Conservation (phyloP, 2,329 filamentous ascomycete genomes). For the Fusarium sp. region DNA sequence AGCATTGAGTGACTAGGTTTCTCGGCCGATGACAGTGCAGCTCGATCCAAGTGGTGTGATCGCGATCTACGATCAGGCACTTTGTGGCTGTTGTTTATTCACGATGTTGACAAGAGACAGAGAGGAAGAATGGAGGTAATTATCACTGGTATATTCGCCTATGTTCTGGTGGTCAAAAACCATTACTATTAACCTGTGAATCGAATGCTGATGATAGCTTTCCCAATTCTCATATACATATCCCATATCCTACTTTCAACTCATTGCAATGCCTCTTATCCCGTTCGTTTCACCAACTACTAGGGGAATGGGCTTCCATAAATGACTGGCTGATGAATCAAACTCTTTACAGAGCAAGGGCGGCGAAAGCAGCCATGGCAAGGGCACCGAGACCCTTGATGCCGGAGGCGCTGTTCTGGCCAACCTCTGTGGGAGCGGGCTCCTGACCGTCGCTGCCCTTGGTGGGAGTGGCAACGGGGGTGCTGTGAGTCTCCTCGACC, state of each 20-base stretch:
- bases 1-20: not conserved
- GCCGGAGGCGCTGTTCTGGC: slow-evolving; percentile 48
- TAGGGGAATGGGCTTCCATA: slow-evolving; percentile 5
- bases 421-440: slow-evolving; percentile 34
- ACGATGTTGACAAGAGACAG: not conserved
- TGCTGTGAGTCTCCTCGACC: slow-evolving; percentile 22
- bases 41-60: slow-evolving; percentile 19
- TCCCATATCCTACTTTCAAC: slow-evolving; percentile 16
- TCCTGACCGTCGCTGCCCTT: slow-evolving; percentile 8
- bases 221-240: slow-evolving; percentile 21
- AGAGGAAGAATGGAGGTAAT: not conserved
- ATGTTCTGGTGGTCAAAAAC: slow-evolving; percentile 29
- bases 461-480: slow-evolving; percentile 8
- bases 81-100: not conserved
- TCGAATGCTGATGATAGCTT: not conserved
- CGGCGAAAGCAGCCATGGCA: slow-evolving; percentile 49
- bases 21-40: slow-evolving; percentile 2
- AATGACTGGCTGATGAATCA: not conserved
- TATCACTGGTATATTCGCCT: slow-evolving; percentile 34
- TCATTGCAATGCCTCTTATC: slow-evolving; percentile 22
- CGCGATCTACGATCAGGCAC: slow-evolving; percentile 6
- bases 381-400: slow-evolving; percentile 49
- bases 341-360: slow-evolving; percentile 52
- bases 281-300: not conserved
- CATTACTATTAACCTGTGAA: slow-evolving; percentile 39